Base-by-base conservation (phyloP, 1,139 yeast genomes). In the Geotrichum aggregatum region DNA sequence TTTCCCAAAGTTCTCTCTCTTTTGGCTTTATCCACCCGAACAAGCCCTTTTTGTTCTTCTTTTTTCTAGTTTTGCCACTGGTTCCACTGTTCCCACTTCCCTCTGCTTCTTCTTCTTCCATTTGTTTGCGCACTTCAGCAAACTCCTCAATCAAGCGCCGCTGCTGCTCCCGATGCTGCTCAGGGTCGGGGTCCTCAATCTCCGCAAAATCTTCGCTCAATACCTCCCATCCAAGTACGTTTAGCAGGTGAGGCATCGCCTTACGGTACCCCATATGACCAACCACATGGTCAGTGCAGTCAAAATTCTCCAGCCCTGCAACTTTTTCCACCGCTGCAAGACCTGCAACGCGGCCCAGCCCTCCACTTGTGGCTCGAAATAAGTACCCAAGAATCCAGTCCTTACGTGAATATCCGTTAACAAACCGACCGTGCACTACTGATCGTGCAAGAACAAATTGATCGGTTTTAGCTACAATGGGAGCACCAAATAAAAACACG, bases 221-320 rank as follows among this genome's bases (percentile, higher is more conserved):
- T 2, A 92, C 87, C 56, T 87, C 86, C 83, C 95, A 87, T 8
- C 87, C 89, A 42, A 87, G 65, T 47, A 71, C 70, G 58, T 78
- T 77, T 59, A 94, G 68, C 49, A 94, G 75, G 60, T 79, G 80
- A 0, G 98, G 98, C 76, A 94, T 88, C 11, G 89, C 91, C 58
- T 84, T 85, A 73, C 98, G 85, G 69, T 94, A 94, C 4, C 87
- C 87, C 97, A 94, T 88, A 70, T 94, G 99, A 0, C 98, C 98
- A 56, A 86, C 92, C 1, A 92, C 96, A 49, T 77, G 64, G 14
- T 84, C 89, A 0, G 98, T 87, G 60, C 94, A 86, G 66, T 94
- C 95, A 56, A 85, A 76, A 66, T 91, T 92, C 58, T 89, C 96
- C 40, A 91, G 71, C 66, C 98, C 74, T 0, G 84, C 86, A 26